Percentiles rank a stretch among this genome's conserved stretches.
Evolutionary conservation across 495 filamentous ascomycete species (phyloP).

Genomic region (Penicillium psychrofluorescens): DNA sequence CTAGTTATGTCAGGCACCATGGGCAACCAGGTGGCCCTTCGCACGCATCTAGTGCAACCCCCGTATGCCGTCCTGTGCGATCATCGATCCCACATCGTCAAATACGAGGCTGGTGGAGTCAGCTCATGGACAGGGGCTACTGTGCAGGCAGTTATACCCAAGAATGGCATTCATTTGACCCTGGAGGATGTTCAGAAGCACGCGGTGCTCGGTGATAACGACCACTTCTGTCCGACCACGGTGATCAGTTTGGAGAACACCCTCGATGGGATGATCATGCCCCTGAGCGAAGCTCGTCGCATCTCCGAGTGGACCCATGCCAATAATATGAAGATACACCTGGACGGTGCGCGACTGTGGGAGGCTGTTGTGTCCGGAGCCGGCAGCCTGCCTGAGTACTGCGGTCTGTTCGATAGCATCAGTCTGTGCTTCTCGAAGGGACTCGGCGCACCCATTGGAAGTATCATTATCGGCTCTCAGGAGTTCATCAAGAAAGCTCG

Average conservation of each 20-base stretch:
- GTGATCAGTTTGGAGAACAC: constrained; percentile 86
- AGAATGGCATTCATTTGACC: constrained; percentile 68
- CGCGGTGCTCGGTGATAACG: constrained; percentile 31
- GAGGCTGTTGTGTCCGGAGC: constrained; percentile 59
- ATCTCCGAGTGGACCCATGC: constrained; percentile 65
- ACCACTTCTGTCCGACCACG: constrained; percentile 57
- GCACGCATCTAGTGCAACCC: constrained; percentile 41
- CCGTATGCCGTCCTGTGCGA: constrained; percentile 45
- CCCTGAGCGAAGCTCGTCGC: constrained; percentile 56
- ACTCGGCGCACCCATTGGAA: constrained; percentile 81
- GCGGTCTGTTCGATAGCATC: constrained; percentile 68
- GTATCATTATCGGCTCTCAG: constrained; percentile 62
- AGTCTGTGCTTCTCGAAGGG: constrained; percentile 86
- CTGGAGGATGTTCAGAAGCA: constrained; percentile 63
- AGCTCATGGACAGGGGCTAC: constrained; percentile 39
- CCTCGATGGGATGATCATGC: constrained; percentile 69
- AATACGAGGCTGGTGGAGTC: constrained; percentile 45
- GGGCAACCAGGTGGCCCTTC: constrained; percentile 53
- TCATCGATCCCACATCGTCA: constrained; percentile 39
- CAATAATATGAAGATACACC: constrained; percentile 64
- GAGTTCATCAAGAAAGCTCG: constrained; percentile 63
- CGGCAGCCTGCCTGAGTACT: constrained; percentile 58
- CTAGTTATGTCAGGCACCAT: constrained; percentile 87
- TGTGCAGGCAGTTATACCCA: constrained; percentile 29
- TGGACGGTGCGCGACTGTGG: constrained; percentile 84